A percentile compares a stretch with the other conserved stretches of the same genome.
phyloP scores from a whole-genome alignment of 805 yeast species.

The Teunomyces pallodes region DNA sequence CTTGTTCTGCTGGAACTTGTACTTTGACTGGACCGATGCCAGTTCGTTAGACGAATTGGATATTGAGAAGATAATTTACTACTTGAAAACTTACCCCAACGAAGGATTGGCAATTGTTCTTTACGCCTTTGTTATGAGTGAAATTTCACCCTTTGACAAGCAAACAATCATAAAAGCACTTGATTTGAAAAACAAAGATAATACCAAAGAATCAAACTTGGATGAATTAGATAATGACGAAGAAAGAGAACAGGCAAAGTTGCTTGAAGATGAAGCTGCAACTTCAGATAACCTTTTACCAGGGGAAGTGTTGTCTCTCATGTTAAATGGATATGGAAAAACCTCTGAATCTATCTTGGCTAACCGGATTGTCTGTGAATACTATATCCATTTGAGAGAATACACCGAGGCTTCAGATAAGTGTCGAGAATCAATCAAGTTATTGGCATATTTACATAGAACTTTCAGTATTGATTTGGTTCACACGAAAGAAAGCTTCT shows the following conservation, averaged over 20 bases:
- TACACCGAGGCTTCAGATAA: conserved; percentile 60
- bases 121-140: conserved; percentile 64
- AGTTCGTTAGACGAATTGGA: conserved; percentile 49
- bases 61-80: conserved; percentile 43
- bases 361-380: conserved; percentile 61
- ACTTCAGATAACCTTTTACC: conserved; percentile 26
- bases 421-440: conserved; percentile 58
- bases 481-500: conserved; percentile 55
- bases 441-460: conserved; percentile 48
- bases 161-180: conserved; percentile 13
- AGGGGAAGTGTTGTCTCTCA: conserved; percentile 49
- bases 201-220: conserved; percentile 12
- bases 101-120: conserved; percentile 64
- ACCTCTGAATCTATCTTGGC: conserved; percentile 51
- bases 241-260: conserved; percentile 4
- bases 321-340: conserved; percentile 49
- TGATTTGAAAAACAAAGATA: conserved; percentile 12
- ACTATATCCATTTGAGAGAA: conserved; percentile 57
- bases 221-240: conserved; percentile 14
- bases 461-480: conserved; percentile 47
- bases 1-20: conserved; percentile 66
- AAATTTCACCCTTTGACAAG: conserved; percentile 59
- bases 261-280: not conserved
- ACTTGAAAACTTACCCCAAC: conserved; percentile 52
- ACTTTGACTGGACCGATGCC: conserved; percentile 73